These are phyloP conservation scores for Aspergillus pseudoviridinutans DNA, from an alignment of 2,329 filamentous ascomycete genomes.

Conservation along the genomic window DNA sequence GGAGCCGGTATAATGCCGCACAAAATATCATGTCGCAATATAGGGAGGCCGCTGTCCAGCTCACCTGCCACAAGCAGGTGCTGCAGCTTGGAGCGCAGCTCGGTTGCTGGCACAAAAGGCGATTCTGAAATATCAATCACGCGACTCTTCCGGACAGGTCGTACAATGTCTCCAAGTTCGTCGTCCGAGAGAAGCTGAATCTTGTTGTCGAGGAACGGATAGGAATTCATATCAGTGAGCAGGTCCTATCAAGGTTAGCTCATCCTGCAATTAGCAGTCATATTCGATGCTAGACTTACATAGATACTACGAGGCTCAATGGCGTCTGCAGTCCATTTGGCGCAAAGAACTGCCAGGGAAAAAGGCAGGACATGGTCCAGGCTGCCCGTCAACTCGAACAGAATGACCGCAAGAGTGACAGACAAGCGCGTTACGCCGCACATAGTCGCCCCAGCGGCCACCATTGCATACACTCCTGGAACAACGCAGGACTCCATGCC, in stretches of 20 bases:
- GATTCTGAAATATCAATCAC: conserved; percentile 86
- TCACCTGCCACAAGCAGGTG: conserved; percentile 80
- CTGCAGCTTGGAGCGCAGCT: conserved; percentile 76
- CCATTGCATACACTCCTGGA: conserved; percentile 92
- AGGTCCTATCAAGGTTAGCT: conserved; percentile 59
- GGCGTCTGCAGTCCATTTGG: conserved; percentile 98
- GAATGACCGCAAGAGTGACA: conserved; percentile 87
- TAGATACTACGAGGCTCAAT: conserved; percentile 94
- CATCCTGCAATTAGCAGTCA: not conserved
- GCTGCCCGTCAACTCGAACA: conserved; percentile 94
- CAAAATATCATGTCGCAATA: conserved; percentile 72
- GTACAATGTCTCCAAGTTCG: conserved; percentile 81
- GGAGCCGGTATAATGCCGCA: conserved; percentile 91
- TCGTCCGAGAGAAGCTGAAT: conserved; percentile 86
- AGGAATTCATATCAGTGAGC: conserved; percentile 93
- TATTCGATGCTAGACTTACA: conserved; percentile 45
- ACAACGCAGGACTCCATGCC: conserved; percentile 81
- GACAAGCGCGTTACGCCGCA: conserved; percentile 92
- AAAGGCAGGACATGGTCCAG: conserved; percentile 94
- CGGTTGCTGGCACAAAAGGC: conserved; percentile 70
- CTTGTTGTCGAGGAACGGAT: conserved; percentile 96
- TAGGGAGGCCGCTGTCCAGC: conserved; percentile 85
- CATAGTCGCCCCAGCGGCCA: conserved; percentile 95
- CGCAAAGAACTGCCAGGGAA: conserved; percentile 82
- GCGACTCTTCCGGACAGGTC: conserved; percentile 67